A percentile compares a stretch with the other conserved stretches of the same genome.
Conservation (phyloP, 1,284 basidiomycete genomes). For the Ganoderma lucidum region DNA sequence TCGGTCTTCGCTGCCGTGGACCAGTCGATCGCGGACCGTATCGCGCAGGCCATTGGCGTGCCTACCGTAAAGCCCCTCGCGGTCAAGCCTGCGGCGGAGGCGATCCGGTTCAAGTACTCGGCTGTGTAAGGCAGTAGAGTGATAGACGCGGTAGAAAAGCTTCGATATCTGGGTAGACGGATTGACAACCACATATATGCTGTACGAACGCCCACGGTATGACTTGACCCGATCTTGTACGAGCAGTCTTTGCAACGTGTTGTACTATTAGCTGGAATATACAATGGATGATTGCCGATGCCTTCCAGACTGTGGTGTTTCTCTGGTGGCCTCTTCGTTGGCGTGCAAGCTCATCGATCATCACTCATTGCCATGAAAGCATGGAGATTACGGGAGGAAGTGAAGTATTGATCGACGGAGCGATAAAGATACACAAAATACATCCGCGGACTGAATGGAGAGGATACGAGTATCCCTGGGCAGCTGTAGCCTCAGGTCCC, state of each 20-base stretch:
- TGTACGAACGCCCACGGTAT: neutral
- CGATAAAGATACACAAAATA: too few relatives aligned
- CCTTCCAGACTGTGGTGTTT: neutral
- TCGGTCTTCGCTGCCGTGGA: slow-evolving; percentile 84
- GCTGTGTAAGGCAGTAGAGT: slow-evolving; percentile 14
- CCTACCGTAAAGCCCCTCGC: slow-evolving; percentile 65
- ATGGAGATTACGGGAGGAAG: neutral
- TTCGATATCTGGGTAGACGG: slow-evolving; percentile 1
- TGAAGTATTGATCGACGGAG: neutral
- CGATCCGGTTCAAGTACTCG: slow-evolving; percentile 57
- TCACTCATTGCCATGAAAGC: neutral
- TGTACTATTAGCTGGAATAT: slow-evolving; percentile 3
- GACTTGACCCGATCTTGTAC: neutral
- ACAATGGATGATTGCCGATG: neutral
- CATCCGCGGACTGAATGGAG: too few relatives aligned
- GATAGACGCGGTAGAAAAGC: neutral
- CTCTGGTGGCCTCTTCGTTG: neutral
- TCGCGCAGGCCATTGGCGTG: slow-evolving; percentile 77
- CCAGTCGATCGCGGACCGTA: slow-evolving; percentile 73
- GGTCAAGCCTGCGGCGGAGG: slow-evolving; percentile 69
- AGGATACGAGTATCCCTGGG: too few relatives aligned
- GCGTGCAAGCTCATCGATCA: neutral
- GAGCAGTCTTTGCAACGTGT: neutral
- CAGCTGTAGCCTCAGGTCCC: too few relatives aligned
- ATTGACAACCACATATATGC: neutral